Percentiles rank a stretch among this genome's conserved stretches.
phyloP scores from a whole-genome alignment of 495 filamentous ascomycete genomes.

The Chaetomidium leptoderma region DNA sequence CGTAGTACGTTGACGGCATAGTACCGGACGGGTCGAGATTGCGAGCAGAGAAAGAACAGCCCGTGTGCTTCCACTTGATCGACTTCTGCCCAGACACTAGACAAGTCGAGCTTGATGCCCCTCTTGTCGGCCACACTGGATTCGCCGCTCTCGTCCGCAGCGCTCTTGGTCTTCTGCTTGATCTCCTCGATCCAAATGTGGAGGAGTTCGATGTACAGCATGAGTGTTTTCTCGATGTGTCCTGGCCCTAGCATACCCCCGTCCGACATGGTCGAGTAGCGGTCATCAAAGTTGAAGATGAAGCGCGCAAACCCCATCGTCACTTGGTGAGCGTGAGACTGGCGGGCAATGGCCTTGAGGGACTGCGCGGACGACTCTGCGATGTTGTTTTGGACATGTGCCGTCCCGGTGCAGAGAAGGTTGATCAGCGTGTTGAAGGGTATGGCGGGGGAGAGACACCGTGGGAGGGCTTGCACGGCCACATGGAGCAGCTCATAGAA shows the following conservation, averaged over 20 bases:
- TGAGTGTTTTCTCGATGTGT: slow-evolving; percentile 91
- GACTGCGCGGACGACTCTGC: slow-evolving; percentile 88
- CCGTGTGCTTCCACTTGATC: slow-evolving; percentile 97
- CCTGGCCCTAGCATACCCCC: slow-evolving; percentile 92
- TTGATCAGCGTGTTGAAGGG: slow-evolving; percentile 94
- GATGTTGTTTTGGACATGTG: slow-evolving; percentile 89
- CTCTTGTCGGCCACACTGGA: slow-evolving; percentile 53
- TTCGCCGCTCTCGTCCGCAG: slow-evolving; percentile 58
- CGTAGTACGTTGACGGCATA: slow-evolving; percentile 90
- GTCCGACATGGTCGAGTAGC: slow-evolving; percentile 96
- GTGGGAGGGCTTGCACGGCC: slow-evolving; percentile 89
- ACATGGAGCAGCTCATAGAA: slow-evolving; percentile 96
- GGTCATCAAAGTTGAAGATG: slow-evolving; percentile 96
- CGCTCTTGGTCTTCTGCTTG: slow-evolving; percentile 74
- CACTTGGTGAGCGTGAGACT: slow-evolving; percentile 90
- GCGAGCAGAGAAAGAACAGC: slow-evolving; percentile 96
- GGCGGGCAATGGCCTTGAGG: slow-evolving; percentile 88
- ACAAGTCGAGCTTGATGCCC: slow-evolving; percentile 76
- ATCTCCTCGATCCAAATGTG: slow-evolving; percentile 98
- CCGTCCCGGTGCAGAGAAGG: slow-evolving; percentile 91
- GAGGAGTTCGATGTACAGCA: slow-evolving; percentile 87
- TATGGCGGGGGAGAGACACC: slow-evolving; percentile 84
- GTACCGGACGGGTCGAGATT: slow-evolving; percentile 79
- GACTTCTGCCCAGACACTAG: slow-evolving; percentile 81
- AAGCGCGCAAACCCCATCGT: slow-evolving; percentile 95